Evolutionary conservation across 2,329 filamentous ascomycete species (phyloP), one percentile per base, ranked within the genome.

Genomic region (Claviceps cyperi): DNA sequence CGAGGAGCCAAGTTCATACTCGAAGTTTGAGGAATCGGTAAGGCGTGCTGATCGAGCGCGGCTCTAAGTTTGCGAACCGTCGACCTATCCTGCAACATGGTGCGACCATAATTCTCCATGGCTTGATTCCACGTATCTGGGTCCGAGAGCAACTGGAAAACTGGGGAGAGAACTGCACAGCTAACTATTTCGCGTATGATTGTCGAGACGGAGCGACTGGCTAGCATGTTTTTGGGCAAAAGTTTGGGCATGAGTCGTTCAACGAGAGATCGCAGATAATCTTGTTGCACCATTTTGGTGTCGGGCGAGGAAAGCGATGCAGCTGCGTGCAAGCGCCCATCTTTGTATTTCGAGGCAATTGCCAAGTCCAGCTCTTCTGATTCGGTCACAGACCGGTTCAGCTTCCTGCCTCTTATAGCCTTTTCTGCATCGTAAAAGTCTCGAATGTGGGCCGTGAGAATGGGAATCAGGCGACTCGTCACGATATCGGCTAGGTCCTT

Each of bases 81-180:
- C 55, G 94, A 97, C 38, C 94, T 81, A 64, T 98, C 94, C 65
- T 97, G 92, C 41, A 98, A 74, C 71, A 94, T 84, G 24, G 84
- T 84, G 47, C 86, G 82, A 17, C 89, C 85, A 66, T 83, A 88
- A 50, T 83, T 90, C 66, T 97, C 91, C 75, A 97, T 88, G 52
- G 95, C 67, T 64, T 96, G 90, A 60, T 98, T 97, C 91, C 91
- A 98, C 8, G 85, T 94, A 68, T 98, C 94, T 1, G 94, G 90
- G 58, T 98, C 91, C 5, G 86, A 80, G 17, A 98, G 71, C 54
- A 89, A 72, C 58, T 84, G 81, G 62, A 96, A 75, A 21, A 94
- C 70, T 0, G 92, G 92, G 41, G 81, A 82, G 38, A 98, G 71
- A 39, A 98, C 83, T n/a, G 88, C 87, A 65, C 92, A 96, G 21